Evolutionary conservation across 2,329 filamentous ascomycete species (phyloP).

Genomic region (Fusarium hainanense): DNA sequence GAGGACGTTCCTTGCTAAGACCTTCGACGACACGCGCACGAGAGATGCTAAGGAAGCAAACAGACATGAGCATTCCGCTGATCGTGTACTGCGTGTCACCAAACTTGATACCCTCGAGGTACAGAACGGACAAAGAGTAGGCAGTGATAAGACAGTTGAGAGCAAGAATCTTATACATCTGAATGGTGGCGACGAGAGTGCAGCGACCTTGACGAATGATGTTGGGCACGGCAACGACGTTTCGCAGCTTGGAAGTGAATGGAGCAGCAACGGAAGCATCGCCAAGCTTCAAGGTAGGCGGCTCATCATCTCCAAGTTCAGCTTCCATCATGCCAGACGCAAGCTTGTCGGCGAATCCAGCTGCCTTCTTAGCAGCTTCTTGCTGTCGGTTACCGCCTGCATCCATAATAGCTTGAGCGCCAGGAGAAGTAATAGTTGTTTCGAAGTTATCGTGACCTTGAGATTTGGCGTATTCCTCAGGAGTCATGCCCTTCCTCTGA

Average conservation of each 20-base stretch:
- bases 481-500: conserved; percentile 77
- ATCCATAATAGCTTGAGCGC: conserved; percentile 68
- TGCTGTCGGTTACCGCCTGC: conserved; percentile 55
- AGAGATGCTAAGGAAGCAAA: conserved; percentile 99
- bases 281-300: conserved; percentile 94
- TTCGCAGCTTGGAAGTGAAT: conserved; percentile 96
- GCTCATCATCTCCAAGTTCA: conserved; percentile 88
- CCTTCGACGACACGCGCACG: conserved; percentile 95
- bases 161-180: conserved; percentile 99
- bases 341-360: conserved; percentile 85
- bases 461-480: conserved; percentile 66
- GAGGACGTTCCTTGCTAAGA: conserved; percentile 94
- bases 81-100: conserved; percentile 98
- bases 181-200: conserved; percentile 96
- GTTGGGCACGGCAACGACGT: conserved; percentile 96
- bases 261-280: conserved; percentile 97
- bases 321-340: conserved; percentile 89
- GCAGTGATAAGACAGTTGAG: conserved; percentile 98
- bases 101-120: conserved; percentile 98
- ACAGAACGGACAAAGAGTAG: conserved; percentile 95
- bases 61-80: conserved; percentile 99
- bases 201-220: conserved; percentile 98
- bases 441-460: conserved; percentile 65
- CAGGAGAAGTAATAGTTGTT: conserved; percentile 75
- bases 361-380: conserved; percentile 77